Percentiles rank a stretch among this genome's conserved stretches.
Conservation (phyloP, 2,329 filamentous ascomycete genomes). For the Pseudogymnoascus sp. region DNA sequence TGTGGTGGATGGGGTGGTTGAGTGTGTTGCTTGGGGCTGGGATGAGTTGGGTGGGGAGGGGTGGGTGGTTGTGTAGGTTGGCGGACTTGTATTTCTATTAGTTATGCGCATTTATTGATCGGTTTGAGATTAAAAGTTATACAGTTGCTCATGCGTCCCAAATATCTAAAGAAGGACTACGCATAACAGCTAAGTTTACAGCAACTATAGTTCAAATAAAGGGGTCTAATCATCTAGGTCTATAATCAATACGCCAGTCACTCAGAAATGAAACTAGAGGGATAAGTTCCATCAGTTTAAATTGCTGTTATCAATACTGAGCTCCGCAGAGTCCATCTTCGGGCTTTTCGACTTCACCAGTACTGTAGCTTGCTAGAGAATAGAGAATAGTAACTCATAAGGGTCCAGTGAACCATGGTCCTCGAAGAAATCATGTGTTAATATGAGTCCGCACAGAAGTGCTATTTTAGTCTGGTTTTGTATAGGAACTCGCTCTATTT, state of each 20-base stretch:
- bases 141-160: background rate
- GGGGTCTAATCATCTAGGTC: background rate
- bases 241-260: background rate
- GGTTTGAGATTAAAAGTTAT: background rate
- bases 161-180: background rate
- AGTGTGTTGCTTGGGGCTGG: background rate
- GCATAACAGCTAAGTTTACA: background rate
- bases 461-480: background rate
- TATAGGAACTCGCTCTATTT: background rate
- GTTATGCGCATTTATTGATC: background rate
- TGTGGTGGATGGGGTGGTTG: background rate
- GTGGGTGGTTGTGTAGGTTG: background rate
- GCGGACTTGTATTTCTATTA: background rate
- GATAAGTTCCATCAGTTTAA: background rate
- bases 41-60: background rate
- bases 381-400: too few relatives aligned
- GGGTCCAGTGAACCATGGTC: background rate
- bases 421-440: background rate
- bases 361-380: too few relatives aligned
- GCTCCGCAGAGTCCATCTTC: background rate
- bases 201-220: background rate
- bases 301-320: background rate
- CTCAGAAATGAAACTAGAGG: background rate
- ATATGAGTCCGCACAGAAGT: background rate
- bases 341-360: background rate